Percentiles rank a stretch among this genome's conserved stretches.
Conservation (phyloP, 2,329 filamentous ascomycete genomes). For the Thelonectria olida region DNA sequence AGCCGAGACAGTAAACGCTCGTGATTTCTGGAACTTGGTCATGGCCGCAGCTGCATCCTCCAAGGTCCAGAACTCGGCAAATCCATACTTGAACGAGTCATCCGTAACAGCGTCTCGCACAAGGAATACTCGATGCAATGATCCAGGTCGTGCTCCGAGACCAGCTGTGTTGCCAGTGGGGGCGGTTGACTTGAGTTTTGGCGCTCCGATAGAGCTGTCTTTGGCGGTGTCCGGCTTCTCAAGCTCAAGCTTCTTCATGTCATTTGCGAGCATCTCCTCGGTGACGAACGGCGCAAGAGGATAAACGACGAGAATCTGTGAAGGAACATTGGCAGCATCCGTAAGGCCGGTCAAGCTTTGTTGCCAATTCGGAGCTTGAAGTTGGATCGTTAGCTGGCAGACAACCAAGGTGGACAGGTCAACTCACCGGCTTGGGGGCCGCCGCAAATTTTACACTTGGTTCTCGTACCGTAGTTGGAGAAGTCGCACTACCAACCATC, state of each 20-base stretch:
- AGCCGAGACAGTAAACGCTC: conserved; percentile 81
- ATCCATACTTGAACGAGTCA: conserved; percentile 83
- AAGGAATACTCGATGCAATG: conserved; percentile 79
- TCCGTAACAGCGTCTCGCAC: conserved; percentile 77
- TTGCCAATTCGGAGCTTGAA: conserved; percentile 41
- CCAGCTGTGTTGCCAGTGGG: conserved; percentile 65
- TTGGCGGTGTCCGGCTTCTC: conserved; percentile 61
- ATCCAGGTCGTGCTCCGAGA: conserved; percentile 76
- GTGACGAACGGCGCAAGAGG: conserved; percentile 75
- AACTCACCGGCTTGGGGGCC: conserved; percentile 42
- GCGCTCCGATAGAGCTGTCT: conserved; percentile 54
- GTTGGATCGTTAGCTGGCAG: conserved; percentile 4
- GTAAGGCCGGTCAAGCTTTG: conserved; percentile 57
- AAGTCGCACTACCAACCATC: conserved; percentile 48
- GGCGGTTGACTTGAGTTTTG: conserved; percentile 68
- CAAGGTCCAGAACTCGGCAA: conserved; percentile 82
- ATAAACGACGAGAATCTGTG: conserved; percentile 80
- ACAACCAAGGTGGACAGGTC: not conserved
- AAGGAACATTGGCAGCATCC: conserved; percentile 65
- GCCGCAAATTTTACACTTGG: conserved; percentile 51
- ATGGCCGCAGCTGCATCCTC: conserved; percentile 81
- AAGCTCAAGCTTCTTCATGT: conserved; percentile 77
- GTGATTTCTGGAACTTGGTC: conserved; percentile 74
- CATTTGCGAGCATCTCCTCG: conserved; percentile 77
- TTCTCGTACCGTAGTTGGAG: conserved; percentile 50